These are phyloP conservation scores for Boletellus ananas DNA, from an alignment of 768 basidiomycete genomes.

Conservation along the genomic window DNA sequence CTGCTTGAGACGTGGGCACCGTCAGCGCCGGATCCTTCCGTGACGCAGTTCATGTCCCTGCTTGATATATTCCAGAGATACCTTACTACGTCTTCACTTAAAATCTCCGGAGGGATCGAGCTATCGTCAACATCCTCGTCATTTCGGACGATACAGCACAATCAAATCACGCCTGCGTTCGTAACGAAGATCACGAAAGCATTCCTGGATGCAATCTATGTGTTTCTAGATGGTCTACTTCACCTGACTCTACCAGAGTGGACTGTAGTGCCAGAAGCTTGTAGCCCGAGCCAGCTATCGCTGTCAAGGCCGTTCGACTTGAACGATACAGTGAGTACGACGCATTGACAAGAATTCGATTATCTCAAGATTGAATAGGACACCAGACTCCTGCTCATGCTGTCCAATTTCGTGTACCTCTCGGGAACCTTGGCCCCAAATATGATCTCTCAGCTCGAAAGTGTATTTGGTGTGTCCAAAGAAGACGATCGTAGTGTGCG, in stretches of 20 bases:
- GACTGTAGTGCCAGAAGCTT: constrained; percentile 26
- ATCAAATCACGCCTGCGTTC: constrained; percentile 59
- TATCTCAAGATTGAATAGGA: constrained; percentile 49
- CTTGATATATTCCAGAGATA: constrained; percentile 81
- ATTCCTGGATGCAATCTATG: constrained; percentile 82
- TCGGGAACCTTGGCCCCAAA: constrained; percentile 65
- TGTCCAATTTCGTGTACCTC: constrained; percentile 84
- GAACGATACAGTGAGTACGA: constrained; percentile 51
- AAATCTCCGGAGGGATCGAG: constrained; percentile 76
- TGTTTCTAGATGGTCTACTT: constrained; percentile 82
- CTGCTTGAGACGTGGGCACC: constrained; percentile 83
- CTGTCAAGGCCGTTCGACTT: constrained; percentile 46
- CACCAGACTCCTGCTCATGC: constrained; percentile 78
- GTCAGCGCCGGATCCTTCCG: constrained; percentile 56
- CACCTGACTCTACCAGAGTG: constrained; percentile 73
- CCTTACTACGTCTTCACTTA: constrained; percentile 70
- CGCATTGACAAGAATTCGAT: neutral
- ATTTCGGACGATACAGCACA: constrained; percentile 54
- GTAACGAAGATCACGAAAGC: constrained; percentile 73
- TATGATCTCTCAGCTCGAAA: constrained; percentile 79
- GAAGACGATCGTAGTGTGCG: constrained; percentile 67
- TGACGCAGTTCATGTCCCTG: constrained; percentile 71
- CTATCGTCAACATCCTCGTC: constrained; percentile 43
- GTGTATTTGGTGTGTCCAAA: constrained; percentile 66
- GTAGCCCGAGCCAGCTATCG: constrained; percentile 13